These are phyloP conservation scores for Colletotrichum eremochloae DNA, from an alignment of 2,329 filamentous ascomycete species.

Conservation along the genomic window DNA sequence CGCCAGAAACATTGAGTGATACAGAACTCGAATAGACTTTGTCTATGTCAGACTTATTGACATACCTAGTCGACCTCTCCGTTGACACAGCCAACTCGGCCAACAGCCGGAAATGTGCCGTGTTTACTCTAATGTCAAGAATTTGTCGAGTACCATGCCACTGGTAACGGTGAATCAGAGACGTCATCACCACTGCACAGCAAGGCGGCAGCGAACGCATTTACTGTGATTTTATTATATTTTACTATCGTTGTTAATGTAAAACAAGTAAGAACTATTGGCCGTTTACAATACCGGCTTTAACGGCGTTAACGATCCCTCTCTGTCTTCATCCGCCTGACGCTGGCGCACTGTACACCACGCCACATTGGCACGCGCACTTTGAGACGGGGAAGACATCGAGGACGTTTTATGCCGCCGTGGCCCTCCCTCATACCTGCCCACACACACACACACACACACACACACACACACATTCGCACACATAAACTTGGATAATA, in stretches of 20 bases:
- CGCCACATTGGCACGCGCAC: background rate
- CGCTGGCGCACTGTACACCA: background rate
- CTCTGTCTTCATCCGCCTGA: background rate
- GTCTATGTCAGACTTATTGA: slow-evolving; percentile 16
- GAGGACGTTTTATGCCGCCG: slow-evolving; percentile 26
- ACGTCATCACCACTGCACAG: too few species aligned
- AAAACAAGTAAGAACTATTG: too few species aligned
- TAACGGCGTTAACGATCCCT: background rate
- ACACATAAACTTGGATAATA: background rate
- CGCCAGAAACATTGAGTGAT: slow-evolving; percentile 32
- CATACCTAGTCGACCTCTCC: background rate
- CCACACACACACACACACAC: background rate
- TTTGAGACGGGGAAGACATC: background rate
- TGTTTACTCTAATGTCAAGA: background rate
- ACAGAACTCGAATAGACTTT: slow-evolving; percentile 11
- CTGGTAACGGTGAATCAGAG: background rate
- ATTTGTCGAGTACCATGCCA: background rate
- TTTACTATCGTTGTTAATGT: too few species aligned
- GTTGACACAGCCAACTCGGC: background rate
- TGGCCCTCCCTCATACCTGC: slow-evolving; percentile 3
- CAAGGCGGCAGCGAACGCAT: too few species aligned
- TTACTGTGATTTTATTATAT: too few species aligned
- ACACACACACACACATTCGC: too few species aligned
- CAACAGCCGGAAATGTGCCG: too few species aligned
- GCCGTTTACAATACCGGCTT: background rate